Evolutionary conservation across 2,329 filamentous ascomycete genomes (phyloP), one percentile per base, ranked within the genome.

Genomic region (Ophiostoma piceae): DNA sequence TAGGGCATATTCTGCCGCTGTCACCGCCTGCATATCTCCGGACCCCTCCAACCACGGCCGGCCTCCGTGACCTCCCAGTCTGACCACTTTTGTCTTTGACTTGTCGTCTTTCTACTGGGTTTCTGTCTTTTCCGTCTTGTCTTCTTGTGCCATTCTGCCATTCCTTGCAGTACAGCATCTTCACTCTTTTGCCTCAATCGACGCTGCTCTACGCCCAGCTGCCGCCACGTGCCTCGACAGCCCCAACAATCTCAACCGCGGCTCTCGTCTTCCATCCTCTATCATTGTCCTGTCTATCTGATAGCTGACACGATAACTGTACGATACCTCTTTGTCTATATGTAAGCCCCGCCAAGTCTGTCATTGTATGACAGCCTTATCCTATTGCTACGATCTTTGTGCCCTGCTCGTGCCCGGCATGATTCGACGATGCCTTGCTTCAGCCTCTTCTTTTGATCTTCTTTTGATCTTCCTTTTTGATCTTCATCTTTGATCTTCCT

Each of bases 1-100:
- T 26, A 57, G n/a, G n/a, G 22, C 51, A 14, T 57, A 7, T 57
- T 22, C 16, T 57, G n/a, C 51, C n/a, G 51, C 51, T 9, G 51
- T 57, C 51, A 57, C 51, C 51, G 51, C 51, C 22, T 26, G 51
- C 51, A 57, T 57, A 57, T 57, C 51, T 57, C 51, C 22, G 51
- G 51, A 57, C 51, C 51, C 51, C 51, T 57, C 51, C 22, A 57
- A 47, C 51, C 16, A n/a, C 43, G 43, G 43, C 43, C 43, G 43
- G 43, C 43, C 43, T 47, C 43, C 43, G 19, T 47, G 6, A 57
- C 51, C 22, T 57, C n/a, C n/a, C 51, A 47, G 43, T 47, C 43
- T n/a, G 16, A 47, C 19, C 14, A 16, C 16, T 6, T 47, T 16
- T 47, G 16, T 47, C 43, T 47, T 47, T 47, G 19, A 22, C 47